These are phyloP conservation scores for Laetiporus sulphureus DNA, from an alignment of 1,284 basidiomycete genomes.

Conservation along the genomic window DNA sequence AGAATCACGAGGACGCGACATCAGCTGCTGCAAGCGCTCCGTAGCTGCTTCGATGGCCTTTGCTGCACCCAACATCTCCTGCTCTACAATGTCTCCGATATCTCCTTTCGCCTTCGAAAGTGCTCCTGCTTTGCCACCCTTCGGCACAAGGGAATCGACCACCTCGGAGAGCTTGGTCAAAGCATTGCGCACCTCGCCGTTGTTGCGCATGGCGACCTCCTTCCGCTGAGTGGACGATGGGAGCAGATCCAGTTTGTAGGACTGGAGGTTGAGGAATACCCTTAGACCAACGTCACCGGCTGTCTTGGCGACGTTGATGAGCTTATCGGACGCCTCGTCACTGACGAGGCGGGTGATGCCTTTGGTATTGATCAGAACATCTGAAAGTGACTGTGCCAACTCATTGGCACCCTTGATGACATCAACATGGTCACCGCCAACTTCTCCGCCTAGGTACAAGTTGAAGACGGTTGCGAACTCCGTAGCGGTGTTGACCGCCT, in stretches of 20 bases:
- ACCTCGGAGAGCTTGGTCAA: conserved; percentile 83
- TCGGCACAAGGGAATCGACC: conserved; percentile 84
- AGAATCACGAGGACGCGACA: conserved; percentile 83
- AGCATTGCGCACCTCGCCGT: conserved; percentile 77
- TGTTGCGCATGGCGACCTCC: conserved; percentile 88
- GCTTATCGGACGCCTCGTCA: conserved; percentile 86
- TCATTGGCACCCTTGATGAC: conserved; percentile 98
- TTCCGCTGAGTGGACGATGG: conserved; percentile 67
- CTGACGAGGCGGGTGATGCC: conserved; percentile 91
- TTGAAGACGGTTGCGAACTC: conserved; percentile 97
- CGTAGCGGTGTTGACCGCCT: conserved; percentile 87
- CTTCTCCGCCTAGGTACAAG: conserved; percentile 83
- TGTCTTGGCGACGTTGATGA: conserved; percentile 78
- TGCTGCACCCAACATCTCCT: conserved; percentile 94
- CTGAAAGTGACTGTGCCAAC: conserved; percentile 88
- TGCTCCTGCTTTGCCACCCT: conserved; percentile 66
- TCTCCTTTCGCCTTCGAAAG: conserved; percentile 83
- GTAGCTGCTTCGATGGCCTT: conserved; percentile 93
- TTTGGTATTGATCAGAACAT: conserved; percentile 91
- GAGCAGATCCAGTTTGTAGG: conserved; percentile 84
- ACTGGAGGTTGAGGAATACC: conserved; percentile 94
- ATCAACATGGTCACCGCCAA: conserved; percentile 92
- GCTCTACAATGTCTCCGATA: conserved; percentile 94
- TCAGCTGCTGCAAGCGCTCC: conserved; percentile 82
- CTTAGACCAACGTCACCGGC: conserved; percentile 86